Evolutionary conservation across 345 rosid species (phyloP), one percentile per base, ranked within the genome.

Genomic region (Murraya koenigii): DNA sequence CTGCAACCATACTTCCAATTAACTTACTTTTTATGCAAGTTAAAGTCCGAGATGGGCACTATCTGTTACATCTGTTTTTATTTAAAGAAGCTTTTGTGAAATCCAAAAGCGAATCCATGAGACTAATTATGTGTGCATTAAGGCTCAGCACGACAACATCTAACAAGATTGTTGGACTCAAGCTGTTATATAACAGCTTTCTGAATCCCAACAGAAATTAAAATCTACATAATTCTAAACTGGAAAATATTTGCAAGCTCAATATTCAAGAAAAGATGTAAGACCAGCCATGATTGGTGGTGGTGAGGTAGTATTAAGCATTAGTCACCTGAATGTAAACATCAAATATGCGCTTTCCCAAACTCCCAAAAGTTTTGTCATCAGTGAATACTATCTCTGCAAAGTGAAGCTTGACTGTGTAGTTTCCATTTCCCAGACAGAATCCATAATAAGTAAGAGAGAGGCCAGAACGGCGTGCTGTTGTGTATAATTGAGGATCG

Each of bases 391-490:
- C 65, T 39, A 89, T 89, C 82, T 94, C 97, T 32, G 93, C 93
- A 69, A 94, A 94, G 77, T 94, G 97, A 72, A 94, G 98, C 60
- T 84, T 90, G 54, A 94, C 90, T 0, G 82, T 56, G 81, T 88
- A 86, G 71, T 41, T 84, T 39, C 89, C 91, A 75, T 82, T 79
- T 7, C 68, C 62, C 56, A 88, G 72, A 80, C 93, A 90, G 60
- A 78, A 85, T 26, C 79, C 88, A 72, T 86, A 85, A 75, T 86
- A 88, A 58, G 88, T 85, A 17, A 90, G 85, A 64, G 91, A 78
- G 35, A 86, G 44, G 33, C 88, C 81, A 62, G 89, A 83, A 76
- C 80, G 71, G 20, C 89, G 84, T 1, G 89, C 90, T 3, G 49
- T 66, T 28, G 35, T 84, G 80, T 89, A 89, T 1, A 87, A 81